Evolutionary conservation across 306 rosid species (phyloP), one percentile per base, ranked within the genome.

Genomic region (Aeschynomene evenia): DNA sequence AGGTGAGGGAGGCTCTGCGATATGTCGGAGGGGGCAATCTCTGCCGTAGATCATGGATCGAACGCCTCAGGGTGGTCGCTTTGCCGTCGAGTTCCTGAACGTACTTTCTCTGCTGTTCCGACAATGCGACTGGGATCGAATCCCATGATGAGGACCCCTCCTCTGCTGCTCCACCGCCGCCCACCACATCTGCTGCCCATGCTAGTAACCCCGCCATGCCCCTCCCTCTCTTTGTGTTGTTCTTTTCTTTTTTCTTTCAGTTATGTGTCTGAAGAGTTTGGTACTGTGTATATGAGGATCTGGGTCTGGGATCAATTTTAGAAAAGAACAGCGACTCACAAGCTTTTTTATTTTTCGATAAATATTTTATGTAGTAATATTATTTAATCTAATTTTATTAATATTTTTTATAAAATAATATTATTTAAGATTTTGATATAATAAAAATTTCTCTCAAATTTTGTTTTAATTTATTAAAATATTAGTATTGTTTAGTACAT

Each of bases 161-260:
- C 9, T 74, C 81, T 12, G 62, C 63, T 0, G 80, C 87, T 7
- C 89, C 89, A 0, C 84, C 87, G 7, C 65, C 82, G 18, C 90
- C 91, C 9, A 91, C 98, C 6, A 90, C 97, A 55, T 92, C 96
- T 3, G 98, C 98, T 29, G 98, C 98, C 98, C 98, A 94, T 55
- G 98, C 97, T 33, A 94, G 81, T 68, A 90, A 71, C 58, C 98
- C 97, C 2, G 97, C 98, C 98, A 93, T 93, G 18, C 37, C 37
- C 11, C 43, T 10, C 20, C 2, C 51, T 45, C 51, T 5, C 21
- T 15, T 9, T 45, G 9, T 14, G 6, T 5, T 13, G 7, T 14
- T n/a, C 9, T 45, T 45, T 4, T 5, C 15, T 45, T 45, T 9
- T 45, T 40, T 14, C 8, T 45, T 15, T 45, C 5, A 4, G 15